Percentiles rank a stretch among this genome's conserved stretches.
Conservation (phyloP, 306 rosid species). For the Aeschynomene evenia region DNA sequence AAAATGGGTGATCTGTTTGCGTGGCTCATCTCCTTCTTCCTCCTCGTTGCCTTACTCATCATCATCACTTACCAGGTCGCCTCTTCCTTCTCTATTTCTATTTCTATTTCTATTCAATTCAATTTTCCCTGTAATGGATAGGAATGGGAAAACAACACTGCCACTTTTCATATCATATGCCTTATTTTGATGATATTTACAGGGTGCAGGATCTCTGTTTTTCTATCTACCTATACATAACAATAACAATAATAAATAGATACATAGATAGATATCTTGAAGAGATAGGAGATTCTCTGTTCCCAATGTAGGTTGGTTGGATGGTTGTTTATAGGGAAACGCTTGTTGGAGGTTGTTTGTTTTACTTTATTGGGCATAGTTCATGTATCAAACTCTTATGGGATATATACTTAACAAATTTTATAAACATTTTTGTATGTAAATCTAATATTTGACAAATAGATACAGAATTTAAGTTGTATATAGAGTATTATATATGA, state of each 20-base stretch:
- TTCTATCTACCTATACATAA: background rate
- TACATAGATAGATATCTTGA: background rate
- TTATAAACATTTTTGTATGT: background rate
- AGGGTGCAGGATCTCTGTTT: background rate
- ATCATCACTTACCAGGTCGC: constrained; percentile 86
- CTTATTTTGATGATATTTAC: background rate
- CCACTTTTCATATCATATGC: background rate
- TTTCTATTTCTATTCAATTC: background rate
- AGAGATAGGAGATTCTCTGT: background rate
- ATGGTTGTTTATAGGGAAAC: too few relatives aligned
- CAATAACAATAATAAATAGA: too few relatives aligned
- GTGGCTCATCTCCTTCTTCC: constrained; percentile 92
- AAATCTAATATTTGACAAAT: background rate
- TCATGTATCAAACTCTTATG: too few relatives aligned
- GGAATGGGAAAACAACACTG: background rate
- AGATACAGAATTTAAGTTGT: background rate
- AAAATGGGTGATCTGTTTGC: constrained; percentile 70
- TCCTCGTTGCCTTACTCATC: constrained; percentile 67
- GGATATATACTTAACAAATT: background rate
- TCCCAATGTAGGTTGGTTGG: background rate
- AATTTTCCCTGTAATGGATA: background rate
- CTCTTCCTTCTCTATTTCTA: background rate
- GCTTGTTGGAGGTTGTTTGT: background rate
- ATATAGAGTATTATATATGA: background rate
- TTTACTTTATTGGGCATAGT: background rate